Evolutionary conservation across 2,329 filamentous ascomycete species (phyloP), one percentile per base, ranked within the genome.

Genomic region (Colletotrichum echinochloae): DNA sequence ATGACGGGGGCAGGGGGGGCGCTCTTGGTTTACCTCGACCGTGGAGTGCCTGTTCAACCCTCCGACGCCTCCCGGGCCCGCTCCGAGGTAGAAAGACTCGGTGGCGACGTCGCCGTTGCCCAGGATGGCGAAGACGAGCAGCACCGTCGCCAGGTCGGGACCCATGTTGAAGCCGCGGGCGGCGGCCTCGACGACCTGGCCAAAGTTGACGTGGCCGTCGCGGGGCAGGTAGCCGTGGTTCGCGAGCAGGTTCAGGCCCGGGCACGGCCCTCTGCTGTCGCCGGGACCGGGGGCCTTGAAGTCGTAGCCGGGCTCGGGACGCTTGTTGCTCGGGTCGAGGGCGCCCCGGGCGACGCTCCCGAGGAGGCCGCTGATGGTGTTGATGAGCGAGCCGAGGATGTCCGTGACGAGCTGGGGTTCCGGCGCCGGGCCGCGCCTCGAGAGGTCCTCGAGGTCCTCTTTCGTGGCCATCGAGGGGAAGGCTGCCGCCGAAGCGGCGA

Each of bases 221-320:
- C 79, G 82, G 0, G 81, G 80, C 26, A 85, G 78, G 68, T 81
- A 83, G 0, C 80, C 81, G 56, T 85, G 80, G 72, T 84, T 84
- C 11, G 82, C 81, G 18, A 84, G 76, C 1, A 82, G 79, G 65
- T 85, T 85, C 68, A 85, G 74, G 73, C 82, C 82, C 1, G 83
- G 82, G 54, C 82, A 85, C 51, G 83, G 78, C 2, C 67, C 67
- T 7, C 67, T 44, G 41, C 67, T 70, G 44, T 70, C 67, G 1
- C 55, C 49, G 1, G 57, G 64, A 0, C 64, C 60, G 16, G 59
- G 67, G 2, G 65, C 71, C 12, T 30, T n/a, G 1, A 70, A 67
- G 0, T 70, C 67, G 44, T 56, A 70, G 14, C 67, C 67, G 14
- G 65, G 65, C 26, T 70, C 63, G 2, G 67, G 67, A 1, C 64